Evolutionary conservation across 1,284 basidiomycete genomes (phyloP), one percentile per base, ranked within the genome.

Genomic region (Athelia psychrophila): DNA sequence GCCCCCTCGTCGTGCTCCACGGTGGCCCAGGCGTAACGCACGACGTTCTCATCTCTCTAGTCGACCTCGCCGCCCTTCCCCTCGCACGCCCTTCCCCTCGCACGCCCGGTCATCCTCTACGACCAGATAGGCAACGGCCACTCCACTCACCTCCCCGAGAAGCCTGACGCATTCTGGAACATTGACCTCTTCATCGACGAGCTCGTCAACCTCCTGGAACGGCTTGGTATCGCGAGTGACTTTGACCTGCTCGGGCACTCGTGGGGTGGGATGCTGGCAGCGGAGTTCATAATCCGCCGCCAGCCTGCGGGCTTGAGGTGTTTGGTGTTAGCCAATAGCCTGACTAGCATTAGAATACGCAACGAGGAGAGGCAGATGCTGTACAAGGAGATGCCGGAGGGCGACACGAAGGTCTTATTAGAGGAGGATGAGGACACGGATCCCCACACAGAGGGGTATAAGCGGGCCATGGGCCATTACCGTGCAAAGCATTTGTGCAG

Each of bases 91-190:
- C 48, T 49, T 19, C n/a, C n/a, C n/a, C 57, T 54, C 18, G 44
- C 52, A 30, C 69, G 74, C 36, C 76, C 77, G 0, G 63, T 81
- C 56, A 56, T 81, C 42, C 56, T 81, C 51, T 80, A 81, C 59
- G 80, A 80, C 57, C 79, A 80, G 60, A 56, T 80, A 38, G 80
- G 79, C 10, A 72, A 61, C 48, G 77, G 73, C 2, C 53, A 58
- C 35, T 80, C 78, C 8, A 74, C 77, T 1, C 75, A 75, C 47
- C 66, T 72, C 2, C 64, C 50, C 0, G 69, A 71, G 33, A 75
- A 72, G 51, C 63, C 66, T 1, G 54, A 54, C 16, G 53, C 54
- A 0, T 80, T 80, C 59, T 81, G 78, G 78, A 76, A 71, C 3
- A 58, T 69, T 6, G 66, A 75, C 16, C 67, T 80, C 12, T 80